Evolutionary conservation across 345 rosid species (phyloP).

Genomic region (Limnanthes douglasii): DNA sequence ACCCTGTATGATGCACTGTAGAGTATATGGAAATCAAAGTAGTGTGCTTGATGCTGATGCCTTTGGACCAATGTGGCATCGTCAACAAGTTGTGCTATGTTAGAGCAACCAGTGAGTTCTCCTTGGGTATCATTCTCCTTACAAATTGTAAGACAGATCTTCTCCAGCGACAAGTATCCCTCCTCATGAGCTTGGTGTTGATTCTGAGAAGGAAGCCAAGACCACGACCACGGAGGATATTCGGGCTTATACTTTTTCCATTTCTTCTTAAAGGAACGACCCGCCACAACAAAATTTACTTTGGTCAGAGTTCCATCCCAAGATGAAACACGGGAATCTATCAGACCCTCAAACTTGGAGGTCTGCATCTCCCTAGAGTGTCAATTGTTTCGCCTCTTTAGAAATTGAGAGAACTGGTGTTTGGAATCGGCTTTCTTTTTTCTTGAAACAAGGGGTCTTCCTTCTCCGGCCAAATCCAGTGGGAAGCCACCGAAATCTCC

Average conservation of each 20-base stretch:
- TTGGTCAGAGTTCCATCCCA: no score
- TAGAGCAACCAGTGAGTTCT: slow-evolving; percentile 10
- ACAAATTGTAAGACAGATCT: slow-evolving; percentile 23
- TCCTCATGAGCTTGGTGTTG: slow-evolving; percentile 14
- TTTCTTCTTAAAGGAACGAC: slow-evolving; percentile 24
- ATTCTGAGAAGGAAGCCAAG: slow-evolving; percentile 24
- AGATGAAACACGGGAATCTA: no score
- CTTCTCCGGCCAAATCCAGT: no score
- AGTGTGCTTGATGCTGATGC: slow-evolving; percentile 25
- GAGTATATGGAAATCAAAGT: slow-evolving; percentile 63
- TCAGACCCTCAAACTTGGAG: no score
- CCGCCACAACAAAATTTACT: no score
- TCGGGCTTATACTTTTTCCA: slow-evolving; percentile 29
- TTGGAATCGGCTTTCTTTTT: no score
- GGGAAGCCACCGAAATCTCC: no score
- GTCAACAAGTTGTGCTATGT: slow-evolving; percentile 27
- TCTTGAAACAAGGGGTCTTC: no score
- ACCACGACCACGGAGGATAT: slow-evolving; percentile 46
- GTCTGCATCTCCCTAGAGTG: no score
- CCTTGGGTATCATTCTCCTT: no score
- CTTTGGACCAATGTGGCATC: slow-evolving; percentile 32
- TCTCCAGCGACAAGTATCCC: slow-evolving; percentile 51
- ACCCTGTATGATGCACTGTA: slow-evolving; percentile 57
- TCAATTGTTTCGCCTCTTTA: no score
- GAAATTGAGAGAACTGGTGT: no score